Percentiles rank a stretch among this genome's conserved stretches.
These are phyloP conservation scores for Hyparrhenia diplandra DNA, from an alignment of 176 grass and related monocot genomes.

Conservation along the genomic window DNA sequence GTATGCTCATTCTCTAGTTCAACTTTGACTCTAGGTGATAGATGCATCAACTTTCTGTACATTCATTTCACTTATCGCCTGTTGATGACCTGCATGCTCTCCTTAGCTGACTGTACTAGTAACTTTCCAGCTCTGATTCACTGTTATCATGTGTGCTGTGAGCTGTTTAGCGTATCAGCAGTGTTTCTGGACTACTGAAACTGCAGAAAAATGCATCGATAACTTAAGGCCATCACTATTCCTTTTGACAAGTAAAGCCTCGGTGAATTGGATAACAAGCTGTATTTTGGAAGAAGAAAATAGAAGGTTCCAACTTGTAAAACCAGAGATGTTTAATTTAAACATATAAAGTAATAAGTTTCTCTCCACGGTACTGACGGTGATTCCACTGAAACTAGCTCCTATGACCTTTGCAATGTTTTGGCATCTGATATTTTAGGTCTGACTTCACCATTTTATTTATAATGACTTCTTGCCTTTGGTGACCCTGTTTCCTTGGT, in stretches of 20 bases:
- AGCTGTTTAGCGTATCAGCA: too few relatives aligned
- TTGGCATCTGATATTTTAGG: too few relatives aligned
- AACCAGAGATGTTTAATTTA: too few relatives aligned
- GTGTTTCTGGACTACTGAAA: background rate
- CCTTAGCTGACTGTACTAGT: background rate
- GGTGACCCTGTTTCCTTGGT: background rate
- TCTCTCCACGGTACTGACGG: too few relatives aligned
- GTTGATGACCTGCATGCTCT: background rate
- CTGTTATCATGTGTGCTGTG: background rate
- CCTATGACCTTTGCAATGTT: too few relatives aligned
- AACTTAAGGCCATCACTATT: background rate
- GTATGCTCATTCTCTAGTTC: background rate
- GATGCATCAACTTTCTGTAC: background rate
- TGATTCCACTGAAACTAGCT: too few relatives aligned
- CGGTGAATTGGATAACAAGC: too few relatives aligned
- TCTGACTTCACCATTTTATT: too few relatives aligned
- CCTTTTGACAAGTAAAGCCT: background rate
- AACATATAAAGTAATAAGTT: too few relatives aligned
- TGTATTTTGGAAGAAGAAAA: too few relatives aligned
- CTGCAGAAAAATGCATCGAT: background rate
- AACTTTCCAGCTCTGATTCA: background rate
- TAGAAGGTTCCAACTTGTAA: too few relatives aligned
- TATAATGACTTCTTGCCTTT: too few relatives aligned
- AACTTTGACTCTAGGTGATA: background rate
- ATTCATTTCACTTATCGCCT: background rate